Percentiles rank a stretch among this genome's conserved stretches.
These are phyloP conservation scores for Marasmius oreades DNA, from an alignment of 1,284 basidiomycete species.

Conservation along the genomic window DNA sequence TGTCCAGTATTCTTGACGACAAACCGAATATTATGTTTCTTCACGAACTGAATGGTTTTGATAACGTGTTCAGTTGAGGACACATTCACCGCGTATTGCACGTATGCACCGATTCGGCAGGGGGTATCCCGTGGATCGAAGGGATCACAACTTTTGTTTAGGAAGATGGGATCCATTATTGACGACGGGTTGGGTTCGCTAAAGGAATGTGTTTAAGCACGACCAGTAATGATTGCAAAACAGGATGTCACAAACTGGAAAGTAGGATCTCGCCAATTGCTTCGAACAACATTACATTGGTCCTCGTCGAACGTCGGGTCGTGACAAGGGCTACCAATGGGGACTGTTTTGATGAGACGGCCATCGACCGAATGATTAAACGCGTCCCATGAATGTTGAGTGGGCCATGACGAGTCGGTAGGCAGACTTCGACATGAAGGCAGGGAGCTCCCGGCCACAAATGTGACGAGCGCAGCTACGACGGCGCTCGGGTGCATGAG, in stretches of 20 bases:
- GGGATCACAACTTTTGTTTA: constrained; percentile 23
- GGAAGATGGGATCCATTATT: constrained; percentile 16
- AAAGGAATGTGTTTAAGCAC: not conserved
- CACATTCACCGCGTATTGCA: constrained; percentile 22
- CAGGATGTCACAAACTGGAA: not conserved
- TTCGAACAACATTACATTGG: constrained; percentile 9
- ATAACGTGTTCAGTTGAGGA: constrained; percentile 18
- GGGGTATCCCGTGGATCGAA: constrained; percentile 14
- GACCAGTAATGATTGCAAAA: not conserved
- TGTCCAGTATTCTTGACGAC: constrained; percentile 24
- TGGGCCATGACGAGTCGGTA: constrained; percentile 20
- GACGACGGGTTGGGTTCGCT: constrained; percentile 14
- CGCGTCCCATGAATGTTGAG: constrained; percentile 18
- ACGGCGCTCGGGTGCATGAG: no score
- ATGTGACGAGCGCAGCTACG: no score
- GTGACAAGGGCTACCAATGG: constrained; percentile 21
- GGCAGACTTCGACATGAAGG: constrained; percentile 5
- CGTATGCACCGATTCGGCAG: constrained; percentile 21
- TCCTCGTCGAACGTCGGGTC: constrained; percentile 12
- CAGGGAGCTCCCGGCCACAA: no score
- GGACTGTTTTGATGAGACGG: constrained; percentile 20
- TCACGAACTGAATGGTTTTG: constrained; percentile 19
- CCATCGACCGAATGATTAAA: constrained; percentile 21
- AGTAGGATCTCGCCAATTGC: not conserved
- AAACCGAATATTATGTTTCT: constrained; percentile 21